Evolutionary conservation across 495 filamentous ascomycete species (phyloP).

Genomic region (Gamarada debralockiae): DNA sequence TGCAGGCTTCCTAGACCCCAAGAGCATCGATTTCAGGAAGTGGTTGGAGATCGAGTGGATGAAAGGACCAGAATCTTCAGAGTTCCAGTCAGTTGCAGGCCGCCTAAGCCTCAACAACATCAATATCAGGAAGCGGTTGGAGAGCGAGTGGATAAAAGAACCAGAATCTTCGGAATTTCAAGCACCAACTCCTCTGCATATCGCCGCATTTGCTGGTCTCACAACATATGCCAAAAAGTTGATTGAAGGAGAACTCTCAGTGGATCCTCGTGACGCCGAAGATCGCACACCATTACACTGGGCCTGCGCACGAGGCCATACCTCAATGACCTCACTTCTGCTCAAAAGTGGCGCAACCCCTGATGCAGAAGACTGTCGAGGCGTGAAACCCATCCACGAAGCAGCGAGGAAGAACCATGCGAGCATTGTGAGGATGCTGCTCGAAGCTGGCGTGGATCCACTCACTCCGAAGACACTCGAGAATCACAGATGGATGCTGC

Average conservation of each 20-base stretch:
- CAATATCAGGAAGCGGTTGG: constrained; percentile 5
- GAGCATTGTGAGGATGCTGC: constrained; percentile 17
- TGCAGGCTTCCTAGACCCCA: constrained; percentile 4
- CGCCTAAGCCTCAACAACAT: constrained; percentile 1
- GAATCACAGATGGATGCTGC: no score
- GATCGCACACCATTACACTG: constrained; percentile 25
- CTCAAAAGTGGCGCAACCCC: constrained; percentile 25
- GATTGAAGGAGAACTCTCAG: constrained; percentile 1
- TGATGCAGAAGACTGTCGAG: constrained; percentile 17
- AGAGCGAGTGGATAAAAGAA: constrained; percentile 7
- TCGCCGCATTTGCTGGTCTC: constrained; percentile 14
- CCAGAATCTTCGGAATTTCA: constrained; percentile 19
- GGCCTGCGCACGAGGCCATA: constrained; percentile 22
- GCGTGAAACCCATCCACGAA: constrained; percentile 19
- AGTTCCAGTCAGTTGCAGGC: not conserved
- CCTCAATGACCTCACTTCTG: constrained; percentile 18
- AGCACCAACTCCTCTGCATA: constrained; percentile 16
- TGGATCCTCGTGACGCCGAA: constrained; percentile 11
- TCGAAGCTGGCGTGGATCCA: constrained; percentile 28
- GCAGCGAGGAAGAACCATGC: constrained; percentile 21
- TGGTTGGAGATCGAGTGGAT: constrained; percentile 12
- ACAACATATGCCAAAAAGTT: constrained; percentile 11
- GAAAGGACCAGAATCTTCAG: not conserved
- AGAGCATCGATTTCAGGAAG: constrained; percentile 1
- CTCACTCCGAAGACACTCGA: constrained; percentile 25